Evolutionary conservation across 108 stramenopile genomes (phyloP), one percentile per base, ranked within the genome.

Genomic region (Pseudonitzschia pungens): DNA sequence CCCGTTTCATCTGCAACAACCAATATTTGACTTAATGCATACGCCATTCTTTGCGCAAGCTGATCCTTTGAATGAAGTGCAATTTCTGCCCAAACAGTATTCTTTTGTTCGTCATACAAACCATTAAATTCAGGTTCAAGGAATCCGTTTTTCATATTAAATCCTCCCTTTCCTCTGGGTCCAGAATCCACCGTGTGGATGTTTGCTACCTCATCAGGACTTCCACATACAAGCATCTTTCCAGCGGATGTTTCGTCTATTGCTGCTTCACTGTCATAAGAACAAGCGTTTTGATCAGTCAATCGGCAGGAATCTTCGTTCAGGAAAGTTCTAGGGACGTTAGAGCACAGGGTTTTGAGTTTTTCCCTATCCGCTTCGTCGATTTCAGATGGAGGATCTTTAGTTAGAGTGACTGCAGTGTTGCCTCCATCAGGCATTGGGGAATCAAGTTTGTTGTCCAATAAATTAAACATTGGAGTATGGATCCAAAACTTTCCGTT

Each of bases 21-120:
- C 1, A 48, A 48, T 48, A 91, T 74, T 62, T 89, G 89, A 60
- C 73, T 59, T 9, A 94, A 74, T 3, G 87, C 87, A 82, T 81
- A 94, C 7, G 93, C 93, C 43, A 92, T 69, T 31, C 84, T 56
- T 70, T 94, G 93, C 1, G 91, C 75, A 29, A 94, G 82, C 65
- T 94, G 93, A 72, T 92, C 93, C 15, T 76, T 45, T 1, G 85
- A 79, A 6, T 63, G 64, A 14, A 93, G 69, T 16, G 79, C 84
- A 28, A 89, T 65, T 42, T 75, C 69, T 2, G 73, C 55, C 90
- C 90, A 93, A 26, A 88, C 68, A 26, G 68, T 73, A 43, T 72
- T 54, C 54, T 79, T 70, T 58, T 90, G 84, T 0, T 50, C 22
- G 12, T 12, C 9, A 11, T 10, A 48, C 9, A 10, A 4, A 18